phyloP scores from a whole-genome alignment of 148 eudicot species.

The Arctostaphylos glauca region DNA sequence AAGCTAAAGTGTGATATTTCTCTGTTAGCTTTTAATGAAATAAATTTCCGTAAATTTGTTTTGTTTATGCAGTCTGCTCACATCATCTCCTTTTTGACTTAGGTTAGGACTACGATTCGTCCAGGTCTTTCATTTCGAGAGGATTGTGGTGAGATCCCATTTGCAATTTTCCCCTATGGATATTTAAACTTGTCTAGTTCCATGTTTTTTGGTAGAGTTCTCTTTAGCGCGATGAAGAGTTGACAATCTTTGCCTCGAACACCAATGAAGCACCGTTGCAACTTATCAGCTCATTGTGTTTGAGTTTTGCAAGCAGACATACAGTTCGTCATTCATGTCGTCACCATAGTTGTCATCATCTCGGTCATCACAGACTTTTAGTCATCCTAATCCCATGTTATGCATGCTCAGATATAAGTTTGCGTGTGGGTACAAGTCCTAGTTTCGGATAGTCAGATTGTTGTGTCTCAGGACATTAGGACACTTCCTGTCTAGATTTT shows the following conservation, averaged over 20 bases:
- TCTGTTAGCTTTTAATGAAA: slow-evolving; percentile 13
- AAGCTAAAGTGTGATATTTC: slow-evolving; percentile 64
- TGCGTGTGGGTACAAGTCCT: neutral
- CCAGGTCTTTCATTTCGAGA: slow-evolving; percentile 59
- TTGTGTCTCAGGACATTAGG: neutral
- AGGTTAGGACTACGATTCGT: slow-evolving; percentile 74
- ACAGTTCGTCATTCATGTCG: neutral
- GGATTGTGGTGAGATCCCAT: slow-evolving; percentile 69
- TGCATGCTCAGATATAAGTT: neutral
- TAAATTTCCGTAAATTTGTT: neutral
- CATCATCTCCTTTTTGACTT: slow-evolving; percentile 18
- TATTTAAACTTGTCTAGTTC: neutral
- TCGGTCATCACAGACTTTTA: neutral
- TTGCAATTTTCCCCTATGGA: neutral
- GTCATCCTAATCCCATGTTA: neutral
- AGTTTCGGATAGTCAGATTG: neutral
- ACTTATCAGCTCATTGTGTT: neutral
- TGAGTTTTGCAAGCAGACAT: neutral
- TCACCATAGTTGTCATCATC: neutral
- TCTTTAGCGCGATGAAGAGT: neutral
- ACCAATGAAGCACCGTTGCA: neutral
- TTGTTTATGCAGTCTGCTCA: slow-evolving; percentile 7
- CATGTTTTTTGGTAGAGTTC: neutral
- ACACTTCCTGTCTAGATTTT: neutral
- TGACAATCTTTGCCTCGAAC: neutral